Conservation (phyloP, 129 eudicot species). For the Escallonia herrerae region DNA sequence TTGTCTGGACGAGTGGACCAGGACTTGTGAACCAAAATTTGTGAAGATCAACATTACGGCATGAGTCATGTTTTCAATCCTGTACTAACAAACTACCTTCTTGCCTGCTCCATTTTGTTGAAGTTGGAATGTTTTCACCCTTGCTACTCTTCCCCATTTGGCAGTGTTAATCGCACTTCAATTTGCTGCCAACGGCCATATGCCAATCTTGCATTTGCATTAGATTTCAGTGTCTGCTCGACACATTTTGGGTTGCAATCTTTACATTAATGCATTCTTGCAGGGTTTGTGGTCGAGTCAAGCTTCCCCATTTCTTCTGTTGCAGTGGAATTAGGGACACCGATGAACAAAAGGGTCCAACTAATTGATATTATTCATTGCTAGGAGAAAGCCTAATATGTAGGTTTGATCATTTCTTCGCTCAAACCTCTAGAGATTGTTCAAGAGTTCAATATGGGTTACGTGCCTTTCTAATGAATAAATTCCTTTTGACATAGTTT, state of each 20-base stretch:
- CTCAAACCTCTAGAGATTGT: background rate
- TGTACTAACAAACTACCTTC: background rate
- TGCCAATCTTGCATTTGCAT: background rate
- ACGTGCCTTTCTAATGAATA: background rate
- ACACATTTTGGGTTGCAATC: background rate
- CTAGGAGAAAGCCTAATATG: slow-evolving; percentile 10
- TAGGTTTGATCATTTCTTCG: background rate
- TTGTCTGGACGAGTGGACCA: too few species aligned
- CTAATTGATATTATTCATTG: slow-evolving; percentile 17
- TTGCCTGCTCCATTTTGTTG: background rate
- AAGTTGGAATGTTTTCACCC: background rate
- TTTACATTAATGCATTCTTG: background rate
- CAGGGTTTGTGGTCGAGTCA: slow-evolving; percentile 78
- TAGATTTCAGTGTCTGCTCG: background rate
- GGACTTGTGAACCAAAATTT: too few species aligned
- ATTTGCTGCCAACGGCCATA: background rate
- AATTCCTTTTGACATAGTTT: too few species aligned
- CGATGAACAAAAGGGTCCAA: slow-evolving; percentile 29
- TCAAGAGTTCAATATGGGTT: background rate
- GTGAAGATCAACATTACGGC: too few species aligned
- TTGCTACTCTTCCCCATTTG: background rate
- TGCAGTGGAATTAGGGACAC: slow-evolving; percentile 76
- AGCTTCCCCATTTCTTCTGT: slow-evolving; percentile 91
- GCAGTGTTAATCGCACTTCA: background rate
- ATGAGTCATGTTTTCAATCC: too few species aligned